These are phyloP conservation scores for Hanseniaspora pseudoguilliermondii DNA, from an alignment of 805 yeast species.

Conservation along the genomic window DNA sequence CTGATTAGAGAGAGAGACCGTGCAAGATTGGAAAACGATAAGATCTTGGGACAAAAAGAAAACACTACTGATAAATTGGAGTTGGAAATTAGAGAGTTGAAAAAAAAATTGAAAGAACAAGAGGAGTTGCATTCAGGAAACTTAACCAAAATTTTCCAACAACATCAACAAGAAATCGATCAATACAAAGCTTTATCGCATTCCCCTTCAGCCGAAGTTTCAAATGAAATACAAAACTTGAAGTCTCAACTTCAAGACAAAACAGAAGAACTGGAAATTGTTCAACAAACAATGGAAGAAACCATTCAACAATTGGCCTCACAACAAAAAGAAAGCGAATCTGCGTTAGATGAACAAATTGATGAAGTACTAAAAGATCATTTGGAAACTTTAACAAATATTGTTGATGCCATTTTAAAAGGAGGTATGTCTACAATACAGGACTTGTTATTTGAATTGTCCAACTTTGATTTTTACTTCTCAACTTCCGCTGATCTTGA, in stretches of 20 bases:
- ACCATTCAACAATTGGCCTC: slow-evolving; percentile 50
- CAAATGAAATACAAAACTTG: slow-evolving; percentile 23
- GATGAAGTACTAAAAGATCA: slow-evolving; percentile 40
- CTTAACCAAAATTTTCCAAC: slow-evolving; percentile 43
- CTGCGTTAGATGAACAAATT: slow-evolving; percentile 46
- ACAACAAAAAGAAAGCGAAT: slow-evolving; percentile 35
- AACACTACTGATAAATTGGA: slow-evolving; percentile 54
- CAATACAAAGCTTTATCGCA: slow-evolving; percentile 32
- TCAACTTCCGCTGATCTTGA: slow-evolving; percentile 64
- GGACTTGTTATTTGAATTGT: slow-evolving; percentile 54
- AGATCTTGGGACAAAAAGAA: slow-evolving; percentile 49
- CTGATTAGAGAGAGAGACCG: slow-evolving; percentile 80
- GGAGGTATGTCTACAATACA: slow-evolving; percentile 64
- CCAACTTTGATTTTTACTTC: slow-evolving; percentile 73
- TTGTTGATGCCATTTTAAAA: slow-evolving; percentile 56
- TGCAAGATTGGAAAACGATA: slow-evolving; percentile 64
- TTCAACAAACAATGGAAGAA: slow-evolving; percentile 67
- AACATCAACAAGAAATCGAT: slow-evolving; percentile 48
- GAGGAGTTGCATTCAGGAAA: slow-evolving; percentile 55
- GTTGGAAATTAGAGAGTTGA: slow-evolving; percentile 49
- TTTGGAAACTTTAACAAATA: slow-evolving; percentile 37
- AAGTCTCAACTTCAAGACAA: slow-evolving; percentile 44
- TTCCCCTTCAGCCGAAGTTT: slow-evolving; percentile 19
- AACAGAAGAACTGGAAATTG: slow-evolving; percentile 66
- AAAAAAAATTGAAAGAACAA: slow-evolving; percentile 43